These are phyloP conservation scores for Phialophora chinensis DNA, from an alignment of 2,329 filamentous ascomycete genomes.

Conservation along the genomic window DNA sequence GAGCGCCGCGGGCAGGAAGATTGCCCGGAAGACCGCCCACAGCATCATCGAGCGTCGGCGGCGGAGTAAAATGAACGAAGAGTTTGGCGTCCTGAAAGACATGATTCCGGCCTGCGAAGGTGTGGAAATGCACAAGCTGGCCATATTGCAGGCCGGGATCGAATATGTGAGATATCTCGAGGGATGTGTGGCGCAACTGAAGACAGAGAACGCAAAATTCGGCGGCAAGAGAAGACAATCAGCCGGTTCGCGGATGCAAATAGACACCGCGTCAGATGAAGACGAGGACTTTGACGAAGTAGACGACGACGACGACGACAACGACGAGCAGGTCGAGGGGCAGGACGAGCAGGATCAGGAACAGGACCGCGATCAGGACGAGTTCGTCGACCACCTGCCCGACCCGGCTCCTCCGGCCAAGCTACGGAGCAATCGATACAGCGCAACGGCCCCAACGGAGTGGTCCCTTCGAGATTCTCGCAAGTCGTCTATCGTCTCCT, in stretches of 20 bases:
- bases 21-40: conserved; percentile 93
- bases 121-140: conserved; percentile 95
- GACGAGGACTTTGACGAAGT: conserved; percentile 28
- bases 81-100: conserved; percentile 88
- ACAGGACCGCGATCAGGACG: conserved; percentile 22
- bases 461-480: conserved; percentile 32
- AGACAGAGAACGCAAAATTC: conserved; percentile 47
- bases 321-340: conserved; percentile 11
- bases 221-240: conserved; percentile 6
- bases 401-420: conserved; percentile 12
- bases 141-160: conserved; percentile 93
- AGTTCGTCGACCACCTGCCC: conserved; percentile 19
- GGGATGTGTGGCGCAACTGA: conserved; percentile 81
- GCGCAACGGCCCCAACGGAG: conserved; percentile 18
- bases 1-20: conserved; percentile 89
- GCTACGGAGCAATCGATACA: conserved; percentile 14
- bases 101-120: conserved; percentile 97
- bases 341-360: conserved; percentile 1
- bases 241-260: conserved; percentile 1
- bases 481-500: conserved; percentile 29
- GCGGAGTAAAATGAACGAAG: conserved; percentile 98
- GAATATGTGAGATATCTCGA: conserved; percentile 96
- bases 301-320: conserved; percentile 23
- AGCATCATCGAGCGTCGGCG: conserved; percentile 89
- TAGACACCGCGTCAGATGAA: conserved; percentile 17